phyloP scores from a whole-genome alignment of 495 filamentous ascomycete species.

The Aspergillus mulundensis region DNA sequence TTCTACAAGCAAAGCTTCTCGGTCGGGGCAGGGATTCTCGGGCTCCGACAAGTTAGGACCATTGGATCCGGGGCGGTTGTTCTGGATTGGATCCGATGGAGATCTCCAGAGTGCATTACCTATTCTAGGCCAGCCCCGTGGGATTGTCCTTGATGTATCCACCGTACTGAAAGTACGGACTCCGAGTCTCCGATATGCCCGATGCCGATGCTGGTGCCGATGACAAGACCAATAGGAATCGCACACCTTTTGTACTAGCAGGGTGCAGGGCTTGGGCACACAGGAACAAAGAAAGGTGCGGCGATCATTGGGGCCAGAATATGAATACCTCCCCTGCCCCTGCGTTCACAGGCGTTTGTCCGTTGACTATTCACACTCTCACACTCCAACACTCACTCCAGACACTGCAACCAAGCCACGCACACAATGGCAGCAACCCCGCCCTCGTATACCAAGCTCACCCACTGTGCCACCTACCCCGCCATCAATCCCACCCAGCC shows the following conservation, averaged over 20 bases:
- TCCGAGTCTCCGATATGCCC: not conserved
- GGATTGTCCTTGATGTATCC: not conserved
- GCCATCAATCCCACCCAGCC: slow-evolving; percentile 21
- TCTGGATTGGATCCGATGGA: not conserved
- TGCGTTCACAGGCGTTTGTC: not conserved
- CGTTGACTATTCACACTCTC: not conserved
- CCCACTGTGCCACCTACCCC: slow-evolving; percentile 19
- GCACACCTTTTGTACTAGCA: too few species aligned
- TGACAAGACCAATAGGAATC: not conserved
- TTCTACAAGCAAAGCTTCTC: too few species aligned
- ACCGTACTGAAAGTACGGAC: not conserved
- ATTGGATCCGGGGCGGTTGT: not conserved
- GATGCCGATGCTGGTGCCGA: not conserved
- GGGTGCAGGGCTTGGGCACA: too few species aligned
- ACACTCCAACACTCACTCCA: not conserved
- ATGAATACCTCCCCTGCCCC: not conserved
- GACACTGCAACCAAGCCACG: not conserved
- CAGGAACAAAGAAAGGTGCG: too few species aligned
- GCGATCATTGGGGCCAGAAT: too few species aligned
- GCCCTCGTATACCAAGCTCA: slow-evolving; percentile 20
- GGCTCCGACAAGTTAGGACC: too few species aligned
- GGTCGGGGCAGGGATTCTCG: too few species aligned
- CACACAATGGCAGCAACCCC: slow-evolving; percentile 11
- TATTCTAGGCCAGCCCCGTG: not conserved
- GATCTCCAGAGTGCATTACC: not conserved